Evolutionary conservation across 2,329 filamentous ascomycete species (phyloP), one percentile per base, ranked within the genome.

Genomic region (Botrytis hyacinthi): DNA sequence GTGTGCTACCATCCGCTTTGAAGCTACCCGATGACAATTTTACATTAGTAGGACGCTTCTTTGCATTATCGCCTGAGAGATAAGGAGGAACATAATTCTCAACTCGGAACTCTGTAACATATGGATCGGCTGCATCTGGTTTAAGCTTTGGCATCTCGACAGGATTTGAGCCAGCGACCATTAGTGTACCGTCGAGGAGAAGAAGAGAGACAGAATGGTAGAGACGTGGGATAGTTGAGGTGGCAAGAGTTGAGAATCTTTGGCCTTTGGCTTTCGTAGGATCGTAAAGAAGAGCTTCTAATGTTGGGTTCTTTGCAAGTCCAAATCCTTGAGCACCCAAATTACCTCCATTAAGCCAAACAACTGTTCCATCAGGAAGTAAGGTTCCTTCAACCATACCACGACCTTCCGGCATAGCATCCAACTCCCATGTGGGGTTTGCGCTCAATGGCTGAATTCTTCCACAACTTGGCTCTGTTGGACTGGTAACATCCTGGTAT

Each of bases 21-120:
- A 90, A 80, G 8, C 80, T 79, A 70, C 82, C 84, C 54, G 79
- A 82, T 14, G 84, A 85, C 26, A 89, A 80, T 6, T 76, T 74
- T 69, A 89, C 82, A 65, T 84, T 81, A 4, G 82, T 84, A 6
- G 89, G 87, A 65, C 88, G 84, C 66, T 79, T 82, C 42, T 81
- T 80, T 3, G 83, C 84, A 67, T 87, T 87, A 59, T 82, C 84
- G 22, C 86, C 87, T 65, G 84, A 82, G 29, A 90, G 84, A 77
- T 91, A 91, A 4, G 88, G 87, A 59, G 89, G 89, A 42, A 86
- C 87, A 79, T 88, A 90, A 72, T 86, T 87, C 79, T 91, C 89
- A 61, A 90, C 87, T 51, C 88, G 85, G 82, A 89, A 90, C 75
- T 91, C 88, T 1, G 88, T 90, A 29, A 85, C 83, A 79, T 83